A percentile compares a stretch with the other conserved stretches of the same genome.
These are phyloP conservation scores for Cocos nucifera DNA, from an alignment of 176 grass and related monocot genomes.

Conservation along the genomic window DNA sequence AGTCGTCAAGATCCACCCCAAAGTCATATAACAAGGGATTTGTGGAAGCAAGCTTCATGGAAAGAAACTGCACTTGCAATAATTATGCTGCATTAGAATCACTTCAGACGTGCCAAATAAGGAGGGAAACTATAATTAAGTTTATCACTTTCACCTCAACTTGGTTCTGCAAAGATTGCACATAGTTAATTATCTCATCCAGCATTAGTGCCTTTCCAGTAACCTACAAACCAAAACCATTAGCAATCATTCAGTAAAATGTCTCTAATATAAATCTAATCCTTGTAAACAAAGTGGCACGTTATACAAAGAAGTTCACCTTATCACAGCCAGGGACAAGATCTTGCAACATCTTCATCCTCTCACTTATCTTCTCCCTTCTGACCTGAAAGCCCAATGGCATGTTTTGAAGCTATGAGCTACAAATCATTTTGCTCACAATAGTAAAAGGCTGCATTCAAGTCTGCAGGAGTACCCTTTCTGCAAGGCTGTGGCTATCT, in stretches of 20 bases:
- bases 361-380: conserved; percentile 45
- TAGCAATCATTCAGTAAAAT: neutral
- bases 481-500: conserved; percentile 28
- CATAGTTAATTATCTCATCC: conserved; percentile 49
- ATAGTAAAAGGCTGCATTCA: neutral
- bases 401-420: too few species aligned
- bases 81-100: too few species aligned
- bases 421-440: too few species aligned
- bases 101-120: too few species aligned
- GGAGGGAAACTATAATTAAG: too few species aligned
- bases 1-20: conserved; percentile 3
- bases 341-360: conserved; percentile 37
- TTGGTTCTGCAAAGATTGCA: conserved; percentile 44
- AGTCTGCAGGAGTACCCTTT: conserved; percentile 12
- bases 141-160: conserved; percentile 25
- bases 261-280: too few species aligned
- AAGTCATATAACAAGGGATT: conserved; percentile 18
- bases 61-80: conserved; percentile 30
- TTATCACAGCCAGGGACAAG: conserved; percentile 46
- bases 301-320: neutral
- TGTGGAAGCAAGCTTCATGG: conserved; percentile 33
- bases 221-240: conserved; percentile 7
- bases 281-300: too few species aligned
- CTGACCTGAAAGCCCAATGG: conserved; percentile 18
- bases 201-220: conserved; percentile 37